Base-by-base conservation (phyloP, 1,284 basidiomycete genomes). In the Apiotrichum gracile region DNA sequence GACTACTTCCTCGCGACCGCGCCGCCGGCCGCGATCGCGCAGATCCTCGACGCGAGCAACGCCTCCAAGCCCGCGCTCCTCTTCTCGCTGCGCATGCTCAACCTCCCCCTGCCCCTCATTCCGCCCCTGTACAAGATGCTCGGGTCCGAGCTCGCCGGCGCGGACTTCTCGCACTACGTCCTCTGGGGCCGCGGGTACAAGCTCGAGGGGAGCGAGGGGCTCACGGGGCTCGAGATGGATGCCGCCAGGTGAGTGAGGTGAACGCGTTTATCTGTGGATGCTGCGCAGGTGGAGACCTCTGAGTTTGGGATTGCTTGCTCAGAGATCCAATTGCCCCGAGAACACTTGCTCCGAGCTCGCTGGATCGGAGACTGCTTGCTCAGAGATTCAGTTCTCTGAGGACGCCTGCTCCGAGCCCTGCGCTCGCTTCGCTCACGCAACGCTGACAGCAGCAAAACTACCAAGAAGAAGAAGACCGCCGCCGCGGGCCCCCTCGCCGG, bases 51-150 rank as follows among this genome's bases (percentile, higher is more conserved):
- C 42, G 65, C 64, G 19, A 46, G 62, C 60, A 79, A 71, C 14
- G 55, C 67, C 5, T 70, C 66, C 25, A 83, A 86, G 55, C 81
- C 92, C 47, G 91, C 88, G 0, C 79, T 93, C 21, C 79, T 94
- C 14, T 78, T 96, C 62, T 88, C 85, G 55, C 88, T 94, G 68
- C 81, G 92, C 2, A 78, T 96, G 52, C 81, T 93, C 65, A 97
- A 96, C 71, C 91, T 97, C 82, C 92, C 92, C 0, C 84, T 90
- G 5, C 88, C 94, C 63, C 82, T 91, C 38, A 81, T 92, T 19
- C 86, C 90, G 13, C 91, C 89, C 2, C 86, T 93, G 83, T 94
- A 92, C 73, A 80, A 80, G 49, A 90, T 94, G 86, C 79, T 96
- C 22, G 76, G 79, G 0, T 83, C 86, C 43, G 91, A 97, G 69